Evolutionary conservation across 257 asterid genomes (phyloP), one percentile per base, ranked within the genome.

Genomic region (Lavandula angustifolia): DNA sequence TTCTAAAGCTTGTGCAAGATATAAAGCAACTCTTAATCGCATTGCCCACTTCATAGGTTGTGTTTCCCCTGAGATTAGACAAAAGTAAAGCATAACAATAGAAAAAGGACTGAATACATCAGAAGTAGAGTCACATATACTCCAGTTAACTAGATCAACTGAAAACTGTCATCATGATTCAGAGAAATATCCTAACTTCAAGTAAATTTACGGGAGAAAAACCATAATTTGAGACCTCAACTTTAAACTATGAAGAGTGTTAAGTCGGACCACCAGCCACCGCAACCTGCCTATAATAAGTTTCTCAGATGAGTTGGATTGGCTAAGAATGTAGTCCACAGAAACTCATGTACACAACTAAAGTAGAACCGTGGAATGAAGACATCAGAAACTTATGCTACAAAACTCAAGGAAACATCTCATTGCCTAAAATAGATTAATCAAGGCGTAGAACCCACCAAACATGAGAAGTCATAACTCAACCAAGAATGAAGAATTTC

Each of bases 1-100:
- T 70, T 92, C 96, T 52, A 89, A 80, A 43, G 96, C 98, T 78
- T 92, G 94, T 9, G 94, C 97, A 66, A 89, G 80, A 80, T 73
- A 92, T 11, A 87, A 77, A 62, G 97, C 95, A 64, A 92, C 98
- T 75, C 98, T 84, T 76, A 92, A 81, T 62, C 98, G 85, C 96
- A 92, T 89, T n/a, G 97, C 89, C 97, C 98, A 92, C 79, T 87
- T 85, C 97, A 92, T 87, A 27, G 98, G 96, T 67, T 92, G 96
- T 66, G 97, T 33, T 69, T 92, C 98, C 98, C 98, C 98, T 92
- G 76, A 66, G 62, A n/a, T 64, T 73, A 67, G 48, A 70, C 31
- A 37, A 40, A 71, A 63, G 65, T 64, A 63, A 62, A 59, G 12
- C 69, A 34, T 53, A 54, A 50, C 17, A 40, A 40, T 22, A 18